Evolutionary conservation across 345 rosid species (phyloP).

Genomic region (Barbarea vulgaris): DNA sequence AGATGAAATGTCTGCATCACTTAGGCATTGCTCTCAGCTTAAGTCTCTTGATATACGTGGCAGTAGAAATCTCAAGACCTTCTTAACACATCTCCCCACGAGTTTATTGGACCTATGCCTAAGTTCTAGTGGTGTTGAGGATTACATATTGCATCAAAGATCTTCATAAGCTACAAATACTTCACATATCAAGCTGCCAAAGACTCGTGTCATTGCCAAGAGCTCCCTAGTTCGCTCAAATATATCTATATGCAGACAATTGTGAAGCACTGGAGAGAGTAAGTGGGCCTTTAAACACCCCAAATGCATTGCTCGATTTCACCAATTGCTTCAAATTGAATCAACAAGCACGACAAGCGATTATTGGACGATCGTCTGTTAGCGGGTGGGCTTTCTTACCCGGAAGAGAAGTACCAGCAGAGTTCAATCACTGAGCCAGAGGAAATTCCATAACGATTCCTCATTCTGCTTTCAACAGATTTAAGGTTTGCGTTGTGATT

Average conservation of each 20-base stretch:
- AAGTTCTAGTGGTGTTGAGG: not conserved
- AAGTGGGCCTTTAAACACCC: not conserved
- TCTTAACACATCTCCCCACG: not conserved
- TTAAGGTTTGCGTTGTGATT: not conserved
- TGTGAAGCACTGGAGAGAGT: not conserved
- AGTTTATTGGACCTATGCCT: not conserved
- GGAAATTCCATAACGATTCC: not conserved
- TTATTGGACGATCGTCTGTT: not conserved
- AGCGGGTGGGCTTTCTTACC: not conserved
- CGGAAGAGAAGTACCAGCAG: not conserved
- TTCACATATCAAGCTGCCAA: too few relatives aligned
- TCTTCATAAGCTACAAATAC: not conserved
- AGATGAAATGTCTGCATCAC: not conserved
- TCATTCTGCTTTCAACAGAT: not conserved
- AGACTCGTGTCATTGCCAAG: not conserved
- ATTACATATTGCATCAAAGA: not conserved
- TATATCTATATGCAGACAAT: accelerated
- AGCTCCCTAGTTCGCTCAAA: not conserved
- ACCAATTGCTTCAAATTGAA: not conserved
- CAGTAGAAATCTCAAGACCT: not conserved
- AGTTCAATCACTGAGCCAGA: not conserved
- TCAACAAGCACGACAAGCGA: not conserved
- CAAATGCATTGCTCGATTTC: not conserved
- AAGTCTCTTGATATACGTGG: too few relatives aligned
- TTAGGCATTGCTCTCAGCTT: not conserved